Evolutionary conservation across 2,329 filamentous ascomycete species (phyloP).

Genomic region (Lanzia echinophila): DNA sequence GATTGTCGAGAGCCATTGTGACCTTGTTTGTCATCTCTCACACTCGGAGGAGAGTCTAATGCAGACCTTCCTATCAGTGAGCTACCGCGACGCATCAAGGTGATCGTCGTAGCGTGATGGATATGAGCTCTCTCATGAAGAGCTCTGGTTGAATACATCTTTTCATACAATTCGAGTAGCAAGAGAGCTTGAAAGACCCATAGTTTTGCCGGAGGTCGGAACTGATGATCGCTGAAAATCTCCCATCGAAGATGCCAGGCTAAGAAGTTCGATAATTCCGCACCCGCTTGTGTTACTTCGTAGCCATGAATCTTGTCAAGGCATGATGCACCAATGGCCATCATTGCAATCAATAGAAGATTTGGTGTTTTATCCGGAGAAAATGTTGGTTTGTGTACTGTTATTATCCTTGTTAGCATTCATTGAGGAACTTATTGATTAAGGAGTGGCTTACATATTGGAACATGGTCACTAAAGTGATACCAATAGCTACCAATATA

Average conservation of each 20-base stretch:
- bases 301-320: conserved; percentile 75
- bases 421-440: background rate
- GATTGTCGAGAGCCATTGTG: conserved; percentile 51
- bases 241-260: conserved; percentile 92
- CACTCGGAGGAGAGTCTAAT: conserved; percentile 74
- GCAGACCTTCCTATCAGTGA: conserved; percentile 82
- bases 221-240: conserved; percentile 86
- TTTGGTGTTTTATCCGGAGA: conserved; percentile 80
- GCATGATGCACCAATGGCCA: conserved; percentile 86
- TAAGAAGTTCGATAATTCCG: conserved; percentile 80
- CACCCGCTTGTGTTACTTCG: conserved; percentile 67
- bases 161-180: conserved; percentile 88
- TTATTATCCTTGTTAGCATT: conserved; percentile 13
- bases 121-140: conserved; percentile 94
- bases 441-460: conserved; percentile 48
- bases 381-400: conserved; percentile 85
- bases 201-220: conserved; percentile 83
- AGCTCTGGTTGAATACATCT: conserved; percentile 91
- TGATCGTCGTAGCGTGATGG: conserved; percentile 92
- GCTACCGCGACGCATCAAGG: conserved; percentile 87
- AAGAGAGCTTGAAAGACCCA: conserved; percentile 94
- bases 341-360: conserved; percentile 77
- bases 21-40: conserved; percentile 40
- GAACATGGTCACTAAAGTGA: conserved; percentile 89
- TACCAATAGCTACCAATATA: conserved; percentile 94